phyloP scores from a whole-genome alignment of 2,329 filamentous ascomycete genomes.

The Sarocladium strictum region DNA sequence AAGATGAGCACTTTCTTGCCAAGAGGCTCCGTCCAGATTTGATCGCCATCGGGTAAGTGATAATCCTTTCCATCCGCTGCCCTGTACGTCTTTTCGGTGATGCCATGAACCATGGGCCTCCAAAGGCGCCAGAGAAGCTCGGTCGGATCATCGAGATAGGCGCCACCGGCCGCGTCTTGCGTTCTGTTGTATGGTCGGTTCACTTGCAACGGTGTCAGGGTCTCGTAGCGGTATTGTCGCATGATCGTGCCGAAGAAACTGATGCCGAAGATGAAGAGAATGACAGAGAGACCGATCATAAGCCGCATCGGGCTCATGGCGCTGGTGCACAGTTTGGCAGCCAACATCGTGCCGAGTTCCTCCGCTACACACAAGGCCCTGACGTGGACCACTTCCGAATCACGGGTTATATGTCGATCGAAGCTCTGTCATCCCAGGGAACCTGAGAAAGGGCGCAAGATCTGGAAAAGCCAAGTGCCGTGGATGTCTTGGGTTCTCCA shows the following conservation, averaged over 20 bases:
- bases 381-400: too few relatives aligned
- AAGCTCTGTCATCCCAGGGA: not conserved
- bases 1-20: conserved; percentile 10
- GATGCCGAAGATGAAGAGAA: not conserved
- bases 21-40: conserved; percentile 7
- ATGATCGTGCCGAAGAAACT: not conserved
- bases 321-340: not conserved
- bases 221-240: not conserved
- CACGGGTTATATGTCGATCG: too few relatives aligned
- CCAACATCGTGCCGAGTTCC: not conserved
- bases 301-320: conserved; percentile 1
- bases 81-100: conserved; percentile 1
- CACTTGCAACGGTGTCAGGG: conserved; percentile 9
- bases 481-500: not conserved
- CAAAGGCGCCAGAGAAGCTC: not conserved
- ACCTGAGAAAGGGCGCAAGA: too few relatives aligned
- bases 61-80: not conserved
- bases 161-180: too few relatives aligned
- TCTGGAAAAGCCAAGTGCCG: too few relatives aligned
- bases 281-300: not conserved
- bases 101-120: not conserved
- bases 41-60: not conserved
- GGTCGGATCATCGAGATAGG: not conserved
- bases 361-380: too few relatives aligned
- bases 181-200: conserved; percentile 1